phyloP scores from a whole-genome alignment of 306 rosid species.

The Hippophae gyantsensis region DNA sequence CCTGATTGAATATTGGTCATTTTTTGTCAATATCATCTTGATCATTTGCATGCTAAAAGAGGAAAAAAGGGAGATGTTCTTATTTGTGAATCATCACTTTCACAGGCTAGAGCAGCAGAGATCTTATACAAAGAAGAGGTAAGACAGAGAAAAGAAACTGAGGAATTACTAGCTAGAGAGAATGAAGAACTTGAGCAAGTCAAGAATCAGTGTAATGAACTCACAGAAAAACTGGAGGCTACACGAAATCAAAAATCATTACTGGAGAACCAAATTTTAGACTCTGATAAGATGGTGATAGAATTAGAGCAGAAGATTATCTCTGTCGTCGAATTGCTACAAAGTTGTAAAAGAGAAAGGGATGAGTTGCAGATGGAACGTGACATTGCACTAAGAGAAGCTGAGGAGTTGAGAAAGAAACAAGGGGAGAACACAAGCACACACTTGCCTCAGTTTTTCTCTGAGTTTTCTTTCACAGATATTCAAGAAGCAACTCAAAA shows the following conservation, averaged over 20 bases:
- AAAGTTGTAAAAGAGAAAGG: conserved; percentile 45
- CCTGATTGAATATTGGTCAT: too few species aligned
- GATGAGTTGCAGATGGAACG: conserved; percentile 52
- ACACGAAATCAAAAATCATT: conserved; percentile 36
- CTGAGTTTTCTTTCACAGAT: conserved; percentile 53
- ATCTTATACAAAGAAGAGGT: conserved; percentile 36
- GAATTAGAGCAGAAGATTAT: conserved; percentile 48
- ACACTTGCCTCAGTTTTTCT: conserved; percentile 34
- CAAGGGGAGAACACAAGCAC: conserved; percentile 43
- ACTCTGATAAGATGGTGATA: conserved; percentile 31
- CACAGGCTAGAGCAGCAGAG: conserved; percentile 50
- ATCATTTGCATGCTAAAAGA: too few species aligned
- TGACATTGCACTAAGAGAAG: conserved; percentile 55
- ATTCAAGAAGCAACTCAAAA: conserved; percentile 56
- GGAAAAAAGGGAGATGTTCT: not conserved
- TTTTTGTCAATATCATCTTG: too few species aligned
- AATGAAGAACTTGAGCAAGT: conserved; percentile 36
- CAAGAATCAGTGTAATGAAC: conserved; percentile 35
- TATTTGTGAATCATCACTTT: conserved; percentile 4
- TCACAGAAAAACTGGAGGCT: conserved; percentile 41
- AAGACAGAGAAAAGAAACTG: conserved; percentile 52
- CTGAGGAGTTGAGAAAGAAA: conserved; percentile 51
- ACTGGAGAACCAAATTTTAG: conserved; percentile 46
- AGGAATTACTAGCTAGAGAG: conserved; percentile 43
- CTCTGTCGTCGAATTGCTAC: conserved; percentile 36